Percentiles rank a stretch among this genome's conserved stretches.
phyloP scores from a whole-genome alignment of 208 protist genomes.

The Acanthamoeba divionensis region DNA sequence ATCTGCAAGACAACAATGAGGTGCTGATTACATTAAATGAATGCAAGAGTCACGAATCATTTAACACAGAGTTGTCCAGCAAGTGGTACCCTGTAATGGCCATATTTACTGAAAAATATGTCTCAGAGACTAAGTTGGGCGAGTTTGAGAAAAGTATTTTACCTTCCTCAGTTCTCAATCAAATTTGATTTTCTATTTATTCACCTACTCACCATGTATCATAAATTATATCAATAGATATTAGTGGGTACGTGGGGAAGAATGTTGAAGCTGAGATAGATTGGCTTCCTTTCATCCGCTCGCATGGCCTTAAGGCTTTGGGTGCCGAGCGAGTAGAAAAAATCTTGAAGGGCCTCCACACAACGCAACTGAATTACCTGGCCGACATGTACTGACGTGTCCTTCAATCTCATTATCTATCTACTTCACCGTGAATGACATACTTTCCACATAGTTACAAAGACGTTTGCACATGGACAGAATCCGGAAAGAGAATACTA shows the following conservation, averaged over 20 bases:
- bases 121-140: background rate
- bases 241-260: background rate
- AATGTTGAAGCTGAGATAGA: background rate
- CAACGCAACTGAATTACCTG: background rate
- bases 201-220: too few relatives aligned
- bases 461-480: background rate
- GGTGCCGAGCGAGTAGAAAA: background rate
- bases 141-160: background rate
- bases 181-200: too few relatives aligned
- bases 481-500: background rate
- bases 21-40: conserved; percentile 22
- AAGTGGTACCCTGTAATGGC: conserved; percentile 17
- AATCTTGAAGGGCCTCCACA: background rate
- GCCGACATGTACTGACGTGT: background rate
- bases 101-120: conserved; percentile 40
- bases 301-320: background rate
- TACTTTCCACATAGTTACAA: background rate
- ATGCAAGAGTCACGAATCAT: background rate
- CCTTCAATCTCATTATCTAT: too few relatives aligned
- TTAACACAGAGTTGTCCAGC: background rate
- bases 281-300: background rate
- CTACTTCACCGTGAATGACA: too few relatives aligned
- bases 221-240: too few relatives aligned
- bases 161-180: too few relatives aligned
- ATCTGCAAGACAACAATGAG: conserved; percentile 41